These are phyloP conservation scores for Pouteria glomerata DNA, from an alignment of 148 eudicot species.

Conservation along the genomic window DNA sequence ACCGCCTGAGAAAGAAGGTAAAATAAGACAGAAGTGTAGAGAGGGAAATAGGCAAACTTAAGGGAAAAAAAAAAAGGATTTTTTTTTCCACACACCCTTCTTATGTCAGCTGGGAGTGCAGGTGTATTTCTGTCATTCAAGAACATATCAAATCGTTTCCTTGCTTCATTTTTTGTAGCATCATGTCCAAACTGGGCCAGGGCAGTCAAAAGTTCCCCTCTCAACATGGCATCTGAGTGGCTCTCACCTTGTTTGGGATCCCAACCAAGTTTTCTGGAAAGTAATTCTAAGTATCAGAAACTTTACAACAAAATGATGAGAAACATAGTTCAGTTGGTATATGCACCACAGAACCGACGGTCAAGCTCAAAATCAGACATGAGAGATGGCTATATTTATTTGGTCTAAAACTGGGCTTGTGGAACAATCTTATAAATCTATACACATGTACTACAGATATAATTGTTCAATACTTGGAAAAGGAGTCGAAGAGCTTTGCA, in stretches of 20 bases:
- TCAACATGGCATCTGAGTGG: conserved; percentile 94
- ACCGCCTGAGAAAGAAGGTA: conserved; percentile 51
- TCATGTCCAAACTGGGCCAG: conserved; percentile 81
- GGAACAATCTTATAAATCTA: no score
- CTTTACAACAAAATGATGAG: background rate
- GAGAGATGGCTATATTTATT: no score
- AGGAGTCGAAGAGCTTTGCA: no score
- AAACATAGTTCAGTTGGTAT: no score
- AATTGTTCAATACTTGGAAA: no score
- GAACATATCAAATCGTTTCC: conserved; percentile 70
- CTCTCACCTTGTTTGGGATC: conserved; percentile 82
- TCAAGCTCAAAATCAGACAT: no score
- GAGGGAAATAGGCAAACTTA: background rate
- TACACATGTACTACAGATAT: no score
- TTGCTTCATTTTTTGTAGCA: conserved; percentile 65
- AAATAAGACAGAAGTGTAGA: background rate
- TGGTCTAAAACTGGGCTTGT: no score
- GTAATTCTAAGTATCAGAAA: conserved; percentile 11
- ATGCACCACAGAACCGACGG: no score
- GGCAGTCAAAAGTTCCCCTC: conserved; percentile 80
- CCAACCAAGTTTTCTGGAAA: conserved; percentile 83
- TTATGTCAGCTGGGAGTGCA: conserved; percentile 88
- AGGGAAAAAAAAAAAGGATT: background rate
- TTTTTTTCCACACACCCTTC: conserved; percentile 54
- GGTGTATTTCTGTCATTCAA: conserved; percentile 66